Conservation (phyloP, 2,329 filamentous ascomycete genomes). For the Hypoxylon sp. region DNA sequence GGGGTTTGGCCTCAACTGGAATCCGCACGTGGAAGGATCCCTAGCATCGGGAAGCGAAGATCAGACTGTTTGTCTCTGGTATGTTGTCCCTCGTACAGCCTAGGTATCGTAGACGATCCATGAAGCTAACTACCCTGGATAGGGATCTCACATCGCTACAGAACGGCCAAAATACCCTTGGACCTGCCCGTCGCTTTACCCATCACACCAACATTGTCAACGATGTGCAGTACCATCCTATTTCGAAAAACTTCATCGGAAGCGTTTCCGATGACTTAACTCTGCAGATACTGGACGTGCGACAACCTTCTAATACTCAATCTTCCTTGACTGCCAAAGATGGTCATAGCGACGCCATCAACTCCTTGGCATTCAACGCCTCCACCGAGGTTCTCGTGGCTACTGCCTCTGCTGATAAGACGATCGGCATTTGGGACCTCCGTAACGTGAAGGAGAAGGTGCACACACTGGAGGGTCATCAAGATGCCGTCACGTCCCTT, state of each 20-base stretch:
- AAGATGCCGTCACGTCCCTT: conserved; percentile 87
- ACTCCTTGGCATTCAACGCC: conserved; percentile 94
- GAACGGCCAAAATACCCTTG: conserved; percentile 73
- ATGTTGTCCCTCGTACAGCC: conserved; percentile 43
- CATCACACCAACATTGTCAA: conserved; percentile 94
- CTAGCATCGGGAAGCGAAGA: conserved; percentile 93
- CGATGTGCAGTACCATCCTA: conserved; percentile 93
- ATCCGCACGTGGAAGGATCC: conserved; percentile 80
- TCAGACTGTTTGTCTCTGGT: conserved; percentile 90
- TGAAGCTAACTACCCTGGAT: conserved; percentile 22
- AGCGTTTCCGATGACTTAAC: conserved; percentile 96
- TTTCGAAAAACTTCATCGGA: conserved; percentile 84
- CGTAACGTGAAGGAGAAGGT: conserved; percentile 90
- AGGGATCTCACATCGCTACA: conserved; percentile 84
- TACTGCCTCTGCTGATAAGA: conserved; percentile 94
- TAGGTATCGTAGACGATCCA: not conserved
- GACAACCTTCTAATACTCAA: conserved; percentile 70
- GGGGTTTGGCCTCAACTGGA: conserved; percentile 95
- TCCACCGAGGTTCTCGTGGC: conserved; percentile 89
- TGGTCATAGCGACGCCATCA: conserved; percentile 92
- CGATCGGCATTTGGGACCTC: conserved; percentile 93
- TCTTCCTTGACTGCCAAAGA: conserved; percentile 74
- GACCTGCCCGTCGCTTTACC: conserved; percentile 78
- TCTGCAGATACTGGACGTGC: conserved; percentile 89
- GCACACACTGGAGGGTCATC: conserved; percentile 88